Conservation (phyloP, 306 rosid genomes). For the Erythrophleum fordii region DNA sequence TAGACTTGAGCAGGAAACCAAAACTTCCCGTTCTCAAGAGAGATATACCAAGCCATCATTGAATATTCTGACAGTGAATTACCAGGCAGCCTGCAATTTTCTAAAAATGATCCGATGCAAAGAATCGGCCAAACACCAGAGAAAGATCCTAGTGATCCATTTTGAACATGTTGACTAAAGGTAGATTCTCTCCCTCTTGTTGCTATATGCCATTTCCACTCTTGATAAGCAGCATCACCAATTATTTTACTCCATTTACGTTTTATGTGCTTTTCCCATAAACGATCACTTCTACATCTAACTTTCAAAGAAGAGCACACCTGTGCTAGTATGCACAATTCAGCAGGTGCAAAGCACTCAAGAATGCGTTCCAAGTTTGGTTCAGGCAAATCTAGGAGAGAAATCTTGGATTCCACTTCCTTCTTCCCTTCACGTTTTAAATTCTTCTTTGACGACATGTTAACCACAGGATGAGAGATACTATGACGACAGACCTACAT, state of each 20-base stretch:
- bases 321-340: conserved; percentile 50
- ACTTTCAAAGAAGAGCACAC: conserved; percentile 58
- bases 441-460: conserved; percentile 32
- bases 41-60: conserved; percentile 57
- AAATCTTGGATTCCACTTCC: conserved; percentile 38
- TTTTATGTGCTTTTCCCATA: conserved; percentile 61
- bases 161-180: conserved; percentile 24
- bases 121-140: conserved; percentile 25
- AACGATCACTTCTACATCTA: conserved; percentile 52
- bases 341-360: conserved; percentile 57
- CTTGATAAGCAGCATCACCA: conserved; percentile 47
- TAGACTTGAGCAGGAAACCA: conserved; percentile 77
- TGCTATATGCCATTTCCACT: conserved; percentile 51
- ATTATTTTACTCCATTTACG: conserved; percentile 58
- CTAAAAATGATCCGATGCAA: conserved; percentile 37
- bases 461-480: conserved; percentile 29
- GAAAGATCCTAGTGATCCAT: conserved; percentile 40
- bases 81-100: conserved; percentile 21
- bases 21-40: conserved; percentile 58
- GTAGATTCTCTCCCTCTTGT: conserved; percentile 23
- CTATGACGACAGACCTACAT: conserved; percentile 18
- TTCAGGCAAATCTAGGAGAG: conserved; percentile 64
- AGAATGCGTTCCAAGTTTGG: conserved; percentile 55
- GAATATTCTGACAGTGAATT: conserved; percentile 39
- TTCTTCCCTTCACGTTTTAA: conserved; percentile 36